Conservation (phyloP, 345 rosid species). For the Angophora floribunda region DNA sequence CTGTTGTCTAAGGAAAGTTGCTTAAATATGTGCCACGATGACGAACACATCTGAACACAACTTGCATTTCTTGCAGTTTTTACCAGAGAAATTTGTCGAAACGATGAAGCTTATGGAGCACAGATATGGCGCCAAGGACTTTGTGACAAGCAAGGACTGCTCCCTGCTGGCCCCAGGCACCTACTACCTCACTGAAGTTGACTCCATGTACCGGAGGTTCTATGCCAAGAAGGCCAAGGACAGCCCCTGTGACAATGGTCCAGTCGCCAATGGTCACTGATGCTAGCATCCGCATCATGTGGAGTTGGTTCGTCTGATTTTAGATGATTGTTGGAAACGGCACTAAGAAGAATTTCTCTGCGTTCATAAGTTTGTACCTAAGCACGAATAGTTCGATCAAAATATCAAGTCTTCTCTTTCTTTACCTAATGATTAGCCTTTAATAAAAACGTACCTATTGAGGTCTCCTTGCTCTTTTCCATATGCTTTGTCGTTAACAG, state of each 20-base stretch:
- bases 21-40: not conserved
- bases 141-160: conserved; percentile 82
- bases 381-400: not conserved
- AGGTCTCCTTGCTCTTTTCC: not conserved
- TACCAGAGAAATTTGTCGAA: conserved; percentile 81
- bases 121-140: conserved; percentile 94
- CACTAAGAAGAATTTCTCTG: not conserved
- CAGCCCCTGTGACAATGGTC: conserved; percentile 27
- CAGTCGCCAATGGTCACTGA: conserved; percentile 66
- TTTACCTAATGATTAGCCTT: not conserved
- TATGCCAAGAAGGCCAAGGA: conserved; percentile 52
- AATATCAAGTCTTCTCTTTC: not conserved
- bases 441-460: not conserved
- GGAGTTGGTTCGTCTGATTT: not conserved
- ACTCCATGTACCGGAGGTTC: conserved; percentile 87
- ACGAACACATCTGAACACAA: not conserved
- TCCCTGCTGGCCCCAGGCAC: conserved; percentile 86
- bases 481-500: not conserved
- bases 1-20: not conserved
- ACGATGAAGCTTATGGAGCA: conserved; percentile 93
- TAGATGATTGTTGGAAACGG: not conserved
- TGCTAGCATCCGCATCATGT: not conserved
- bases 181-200: conserved; percentile 89
- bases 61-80: conserved; percentile 30
- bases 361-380: not conserved